Percentiles rank a stretch among this genome's conserved stretches.
Conservation (phyloP, 2,329 filamentous ascomycete genomes). For the Bipolaris sorokiniana region DNA sequence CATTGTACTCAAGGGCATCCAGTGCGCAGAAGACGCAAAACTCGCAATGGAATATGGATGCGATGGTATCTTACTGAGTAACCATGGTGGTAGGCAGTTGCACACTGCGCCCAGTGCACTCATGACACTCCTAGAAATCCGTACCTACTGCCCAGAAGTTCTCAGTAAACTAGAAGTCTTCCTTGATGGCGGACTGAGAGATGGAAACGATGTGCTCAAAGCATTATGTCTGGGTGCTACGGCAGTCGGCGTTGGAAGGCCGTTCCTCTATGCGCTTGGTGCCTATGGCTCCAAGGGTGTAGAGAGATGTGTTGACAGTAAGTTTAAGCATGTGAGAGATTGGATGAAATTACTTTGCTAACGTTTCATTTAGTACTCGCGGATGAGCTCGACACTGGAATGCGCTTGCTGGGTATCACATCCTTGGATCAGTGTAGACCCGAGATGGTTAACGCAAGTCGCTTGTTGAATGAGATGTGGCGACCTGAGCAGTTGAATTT, state of each 20-base stretch:
- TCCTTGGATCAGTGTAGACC: slow-evolving; percentile 66
- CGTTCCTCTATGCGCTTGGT: slow-evolving; percentile 48
- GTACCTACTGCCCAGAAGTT: slow-evolving; percentile 46
- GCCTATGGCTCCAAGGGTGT: slow-evolving; percentile 48
- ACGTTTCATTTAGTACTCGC: slow-evolving; percentile 44
- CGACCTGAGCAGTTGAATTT: slow-evolving; percentile 31
- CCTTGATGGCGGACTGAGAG: slow-evolving; percentile 47
- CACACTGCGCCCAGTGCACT: slow-evolving; percentile 51
- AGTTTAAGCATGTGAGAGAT: slow-evolving; percentile 16
- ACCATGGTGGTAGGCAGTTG: slow-evolving; percentile 61
- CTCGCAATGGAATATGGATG: slow-evolving; percentile 53
- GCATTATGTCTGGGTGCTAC: slow-evolving; percentile 50
- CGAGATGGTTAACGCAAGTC: slow-evolving; percentile 62
- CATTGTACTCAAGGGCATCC: slow-evolving; percentile 56
- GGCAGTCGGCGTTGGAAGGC: slow-evolving; percentile 48
- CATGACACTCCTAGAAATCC: slow-evolving; percentile 49
- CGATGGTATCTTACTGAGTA: slow-evolving; percentile 58
- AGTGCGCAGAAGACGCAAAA: slow-evolving; percentile 54
- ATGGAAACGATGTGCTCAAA: slow-evolving; percentile 50
- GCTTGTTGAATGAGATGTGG: slow-evolving; percentile 46
- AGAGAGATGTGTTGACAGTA: slow-evolving; percentile 46
- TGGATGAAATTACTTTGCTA: slow-evolving; percentile 4
- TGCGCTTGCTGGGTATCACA: slow-evolving; percentile 69
- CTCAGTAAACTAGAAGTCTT: slow-evolving; percentile 47
- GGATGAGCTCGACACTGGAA: slow-evolving; percentile 70